These are phyloP conservation scores for Penicillium tannophilum DNA, from an alignment of 495 filamentous ascomycete species.

Conservation along the genomic window DNA sequence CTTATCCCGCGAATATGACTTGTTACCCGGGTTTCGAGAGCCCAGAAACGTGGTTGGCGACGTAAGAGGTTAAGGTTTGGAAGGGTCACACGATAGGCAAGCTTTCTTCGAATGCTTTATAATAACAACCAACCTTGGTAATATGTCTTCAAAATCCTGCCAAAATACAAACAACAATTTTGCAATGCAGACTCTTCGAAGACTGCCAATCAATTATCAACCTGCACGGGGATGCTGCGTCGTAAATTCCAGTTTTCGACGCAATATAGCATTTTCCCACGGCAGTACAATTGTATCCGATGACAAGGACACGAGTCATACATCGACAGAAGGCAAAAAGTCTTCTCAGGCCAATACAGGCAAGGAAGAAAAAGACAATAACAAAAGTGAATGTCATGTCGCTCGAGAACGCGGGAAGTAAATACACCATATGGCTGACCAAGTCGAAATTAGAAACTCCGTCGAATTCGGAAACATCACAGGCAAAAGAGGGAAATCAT, in stretches of 20 bases:
- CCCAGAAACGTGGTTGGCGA: neutral
- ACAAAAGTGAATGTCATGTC: neutral
- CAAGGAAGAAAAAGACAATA: neutral
- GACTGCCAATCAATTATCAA: neutral
- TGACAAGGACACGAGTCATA: neutral
- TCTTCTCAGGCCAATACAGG: neutral
- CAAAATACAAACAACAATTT: too few relatives aligned
- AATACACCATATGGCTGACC: too few relatives aligned
- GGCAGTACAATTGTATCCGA: neutral
- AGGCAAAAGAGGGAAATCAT: conserved; percentile 7
- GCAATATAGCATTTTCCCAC: neutral
- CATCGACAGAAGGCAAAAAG: neutral
- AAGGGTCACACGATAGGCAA: neutral
- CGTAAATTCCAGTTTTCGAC: neutral
- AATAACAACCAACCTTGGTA: neutral
- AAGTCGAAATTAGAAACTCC: too few relatives aligned
- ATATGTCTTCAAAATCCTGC: neutral
- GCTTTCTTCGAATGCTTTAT: neutral
- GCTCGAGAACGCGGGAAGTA: neutral
- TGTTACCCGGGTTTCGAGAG: neutral
- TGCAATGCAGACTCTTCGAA: neutral
- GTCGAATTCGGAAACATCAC: neutral
- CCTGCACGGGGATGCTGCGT: neutral
- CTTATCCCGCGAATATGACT: neutral
- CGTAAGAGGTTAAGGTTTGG: neutral